Conservation (phyloP, 179 eudicot species). For the Nepenthes alata region DNA sequence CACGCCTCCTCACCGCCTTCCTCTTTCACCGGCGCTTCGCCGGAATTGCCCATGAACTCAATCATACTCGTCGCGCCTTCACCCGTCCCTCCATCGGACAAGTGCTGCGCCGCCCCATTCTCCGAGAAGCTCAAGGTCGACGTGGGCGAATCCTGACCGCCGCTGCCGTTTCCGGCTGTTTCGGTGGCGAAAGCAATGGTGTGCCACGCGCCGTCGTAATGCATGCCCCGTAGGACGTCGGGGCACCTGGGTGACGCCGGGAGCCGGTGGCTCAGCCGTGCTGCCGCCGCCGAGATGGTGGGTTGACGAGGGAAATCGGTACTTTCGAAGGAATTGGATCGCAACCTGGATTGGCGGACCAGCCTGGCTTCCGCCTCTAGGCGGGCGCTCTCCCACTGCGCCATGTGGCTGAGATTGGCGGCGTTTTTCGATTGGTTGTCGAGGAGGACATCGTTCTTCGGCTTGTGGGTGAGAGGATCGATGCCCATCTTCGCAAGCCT, state of each 20-base stretch:
- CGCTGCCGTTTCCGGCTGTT: not conserved
- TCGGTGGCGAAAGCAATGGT: not conserved
- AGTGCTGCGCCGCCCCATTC: constrained; percentile 11
- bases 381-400: constrained; percentile 99
- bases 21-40: constrained; percentile 24
- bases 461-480: constrained; percentile 91
- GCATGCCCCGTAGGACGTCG: constrained; percentile 57
- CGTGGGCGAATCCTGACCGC: constrained; percentile 51
- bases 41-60: constrained; percentile 37
- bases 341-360: constrained; percentile 62
- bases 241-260: constrained; percentile 30
- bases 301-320: not conserved
- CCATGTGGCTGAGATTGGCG: constrained; percentile 89
- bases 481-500: constrained; percentile 83
- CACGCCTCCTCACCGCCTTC: constrained; percentile 24
- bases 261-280: not conserved
- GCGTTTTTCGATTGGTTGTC: constrained; percentile 49
- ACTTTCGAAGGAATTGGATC: constrained; percentile 3
- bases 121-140: constrained; percentile 67
- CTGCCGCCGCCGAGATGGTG: constrained; percentile 4
- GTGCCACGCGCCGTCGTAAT: constrained; percentile 9
- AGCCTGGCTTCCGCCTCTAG: constrained; percentile 92
- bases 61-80: constrained; percentile 20
- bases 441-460: constrained; percentile 54
- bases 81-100: constrained; percentile 17